These are phyloP conservation scores for Rhodamnia rubescens DNA, from an alignment of 345 rosid genomes.

Conservation along the genomic window DNA sequence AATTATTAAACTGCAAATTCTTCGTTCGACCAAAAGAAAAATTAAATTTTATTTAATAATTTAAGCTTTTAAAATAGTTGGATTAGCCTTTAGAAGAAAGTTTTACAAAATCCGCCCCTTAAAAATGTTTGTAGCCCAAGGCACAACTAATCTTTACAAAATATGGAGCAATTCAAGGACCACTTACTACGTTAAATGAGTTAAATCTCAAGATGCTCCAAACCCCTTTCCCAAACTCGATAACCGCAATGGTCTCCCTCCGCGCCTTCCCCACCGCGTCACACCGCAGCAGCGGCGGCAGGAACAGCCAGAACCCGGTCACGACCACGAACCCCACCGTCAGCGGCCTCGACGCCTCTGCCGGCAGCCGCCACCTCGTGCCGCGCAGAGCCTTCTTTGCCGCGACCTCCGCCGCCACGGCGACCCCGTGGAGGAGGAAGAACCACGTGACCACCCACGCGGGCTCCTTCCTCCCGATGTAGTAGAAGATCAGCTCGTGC, in stretches of 20 bases:
- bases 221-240: not conserved
- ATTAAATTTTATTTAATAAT: too few relatives aligned
- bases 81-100: not conserved
- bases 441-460: slow-evolving; percentile 19
- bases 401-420: slow-evolving; percentile 3
- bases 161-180: not conserved
- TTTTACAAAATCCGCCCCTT: not conserved
- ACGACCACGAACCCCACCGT: slow-evolving; percentile 7
- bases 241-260: slow-evolving; percentile 4
- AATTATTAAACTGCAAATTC: too few relatives aligned
- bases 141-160: not conserved
- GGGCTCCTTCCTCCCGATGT: slow-evolving; percentile 9
- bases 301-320: slow-evolving; percentile 18
- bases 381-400: slow-evolving; percentile 1
- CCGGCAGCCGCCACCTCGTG: slow-evolving; percentile 4
- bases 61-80: too few relatives aligned
- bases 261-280: slow-evolving; percentile 4
- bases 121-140: not conserved
- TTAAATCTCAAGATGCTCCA: not conserved
- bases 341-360: not conserved
- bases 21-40: too few relatives aligned
- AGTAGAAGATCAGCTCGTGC: slow-evolving; percentile 23
- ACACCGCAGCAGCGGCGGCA: slow-evolving; percentile 14
- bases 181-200: not conserved
- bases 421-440: slow-evolving; percentile 18